Conservation (phyloP, 75 land plant species). For the Adiantum capillusveneris region DNA sequence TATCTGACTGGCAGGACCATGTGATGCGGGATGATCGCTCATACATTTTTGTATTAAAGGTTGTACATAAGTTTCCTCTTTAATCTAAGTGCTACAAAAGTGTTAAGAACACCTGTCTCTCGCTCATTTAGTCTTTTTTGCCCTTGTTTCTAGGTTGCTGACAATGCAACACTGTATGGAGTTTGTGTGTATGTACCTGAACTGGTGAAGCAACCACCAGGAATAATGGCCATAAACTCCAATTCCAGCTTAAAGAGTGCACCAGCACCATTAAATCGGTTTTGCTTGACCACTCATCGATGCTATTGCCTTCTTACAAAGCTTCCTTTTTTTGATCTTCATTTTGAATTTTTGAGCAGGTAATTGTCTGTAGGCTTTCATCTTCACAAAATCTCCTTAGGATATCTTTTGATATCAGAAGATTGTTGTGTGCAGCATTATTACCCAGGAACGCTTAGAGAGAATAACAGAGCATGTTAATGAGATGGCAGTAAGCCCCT, state of each 20-base stretch:
- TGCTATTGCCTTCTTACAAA: slow-evolving; percentile 94
- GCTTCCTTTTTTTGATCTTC: slow-evolving; percentile 93
- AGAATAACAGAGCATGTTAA: slow-evolving; percentile 78
- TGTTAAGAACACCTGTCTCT: too few species aligned
- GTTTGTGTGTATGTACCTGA: slow-evolving; percentile 88
- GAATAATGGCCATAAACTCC: slow-evolving; percentile 40
- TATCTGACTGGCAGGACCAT: slow-evolving; percentile 58
- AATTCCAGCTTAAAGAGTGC: slow-evolving; percentile 27
- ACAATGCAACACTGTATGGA: slow-evolving; percentile 87
- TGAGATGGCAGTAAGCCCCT: slow-evolving; percentile 44
- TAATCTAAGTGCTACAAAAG: too few species aligned
- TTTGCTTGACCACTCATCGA: slow-evolving; percentile 84
- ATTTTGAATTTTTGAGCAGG: slow-evolving; percentile 98
- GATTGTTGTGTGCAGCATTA: slow-evolving; percentile 49
- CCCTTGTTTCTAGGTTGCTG: slow-evolving; percentile 62
- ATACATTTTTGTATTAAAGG: slow-evolving; percentile 87
- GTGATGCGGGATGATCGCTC: slow-evolving; percentile 76
- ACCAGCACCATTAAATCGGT: slow-evolving; percentile 41
- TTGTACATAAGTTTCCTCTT: slow-evolving; percentile 19
- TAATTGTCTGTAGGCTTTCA: slow-evolving; percentile 3
- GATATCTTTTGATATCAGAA: too few species aligned
- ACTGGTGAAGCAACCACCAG: slow-evolving; percentile 89
- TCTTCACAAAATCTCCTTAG: too few species aligned
- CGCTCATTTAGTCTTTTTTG: too few species aligned
- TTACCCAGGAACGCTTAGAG: slow-evolving; percentile 94